Base-by-base conservation (phyloP, 176 grass and related monocot species). In the Musa troglodytarum region DNA sequence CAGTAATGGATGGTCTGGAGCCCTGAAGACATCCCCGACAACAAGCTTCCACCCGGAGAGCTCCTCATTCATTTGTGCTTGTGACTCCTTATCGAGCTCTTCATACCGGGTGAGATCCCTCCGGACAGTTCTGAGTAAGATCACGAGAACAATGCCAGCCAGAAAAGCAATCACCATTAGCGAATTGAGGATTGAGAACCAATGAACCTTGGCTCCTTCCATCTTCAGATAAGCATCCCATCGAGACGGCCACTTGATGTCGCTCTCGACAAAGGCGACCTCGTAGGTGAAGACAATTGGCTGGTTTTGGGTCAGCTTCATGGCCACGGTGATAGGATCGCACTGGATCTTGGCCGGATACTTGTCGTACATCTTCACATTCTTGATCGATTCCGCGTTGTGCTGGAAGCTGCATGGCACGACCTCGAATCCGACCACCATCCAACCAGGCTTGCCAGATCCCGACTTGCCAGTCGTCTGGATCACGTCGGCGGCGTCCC, bases 181-280 rank as follows among this genome's bases (percentile, higher is more conserved):
- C n/a, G 89, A 92, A 80, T 92, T 92, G 53, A 92, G 86, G 69
- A 92, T 92, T 21, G 89, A 92, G 86, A 92, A 92, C 89, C 89
- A 92, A 79, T 92, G 89, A 78, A 92, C 89, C 89, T 92, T 92
- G 61, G 89, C 86, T 15, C 89, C 89, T 72, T 92, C 89, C 89
- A 92, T 92, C 86, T 88, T 92, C 22, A 92, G 82, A 74, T 92
- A 92, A 11, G 89, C 89, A 56, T 92, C 89, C 89, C 89, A 92
- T 53, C 89, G 65, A 10, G 89, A 92, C 2, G 89, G 89, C 89
- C 89, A 92, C 81, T 88, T 92, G 86, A 92, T 92, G 26, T 92
- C 83, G 56, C 89, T 92, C 86, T 92, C 82, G 1, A 92, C 86
- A 23, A 92, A 92, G 1, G 69, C 54, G 0, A 92, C 90, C 69